Evolutionary conservation across 306 rosid species (phyloP).

Genomic region (Betula pendula): DNA sequence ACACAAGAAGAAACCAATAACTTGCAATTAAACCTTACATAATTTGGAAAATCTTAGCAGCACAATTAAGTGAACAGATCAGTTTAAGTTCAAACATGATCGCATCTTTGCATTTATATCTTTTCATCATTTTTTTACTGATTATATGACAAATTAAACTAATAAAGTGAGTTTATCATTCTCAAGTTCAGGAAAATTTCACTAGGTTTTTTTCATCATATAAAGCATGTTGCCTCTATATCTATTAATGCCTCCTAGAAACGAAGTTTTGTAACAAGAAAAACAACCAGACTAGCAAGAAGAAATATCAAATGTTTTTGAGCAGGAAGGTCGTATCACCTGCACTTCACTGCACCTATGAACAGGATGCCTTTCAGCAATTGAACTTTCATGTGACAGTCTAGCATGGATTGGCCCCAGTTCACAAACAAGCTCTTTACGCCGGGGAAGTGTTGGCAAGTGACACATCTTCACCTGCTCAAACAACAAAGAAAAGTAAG

Average conservation of each 20-base stretch:
- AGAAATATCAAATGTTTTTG: slow-evolving; percentile 20
- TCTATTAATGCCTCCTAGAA: not conserved
- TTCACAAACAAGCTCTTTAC: slow-evolving; percentile 62
- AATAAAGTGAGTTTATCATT: not conserved
- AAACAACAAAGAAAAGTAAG: slow-evolving; percentile 12
- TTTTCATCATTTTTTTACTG: too few relatives aligned
- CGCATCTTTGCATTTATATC: not conserved
- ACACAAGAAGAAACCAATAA: not conserved
- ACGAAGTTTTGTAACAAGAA: slow-evolving; percentile 5
- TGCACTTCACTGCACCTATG: slow-evolving; percentile 86
- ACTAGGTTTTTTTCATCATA: not conserved
- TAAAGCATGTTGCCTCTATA: not conserved
- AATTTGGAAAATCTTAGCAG: not conserved
- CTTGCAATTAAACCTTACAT: not conserved
- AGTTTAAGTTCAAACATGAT: not conserved
- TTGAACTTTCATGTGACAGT: slow-evolving; percentile 48
- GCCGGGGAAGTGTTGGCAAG: slow-evolving; percentile 74
- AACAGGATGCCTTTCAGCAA: slow-evolving; percentile 77
- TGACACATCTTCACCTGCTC: slow-evolving; percentile 63
- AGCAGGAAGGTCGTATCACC: slow-evolving; percentile 52
- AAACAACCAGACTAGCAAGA: slow-evolving; percentile 2
- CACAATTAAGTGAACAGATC: not conserved
- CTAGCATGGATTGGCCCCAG: slow-evolving; percentile 74
- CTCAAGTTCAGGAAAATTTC: not conserved
- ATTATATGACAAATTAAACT: not conserved